phyloP scores from a whole-genome alignment of 139 green algal species.

The Volvox reticuliferus region DNA sequence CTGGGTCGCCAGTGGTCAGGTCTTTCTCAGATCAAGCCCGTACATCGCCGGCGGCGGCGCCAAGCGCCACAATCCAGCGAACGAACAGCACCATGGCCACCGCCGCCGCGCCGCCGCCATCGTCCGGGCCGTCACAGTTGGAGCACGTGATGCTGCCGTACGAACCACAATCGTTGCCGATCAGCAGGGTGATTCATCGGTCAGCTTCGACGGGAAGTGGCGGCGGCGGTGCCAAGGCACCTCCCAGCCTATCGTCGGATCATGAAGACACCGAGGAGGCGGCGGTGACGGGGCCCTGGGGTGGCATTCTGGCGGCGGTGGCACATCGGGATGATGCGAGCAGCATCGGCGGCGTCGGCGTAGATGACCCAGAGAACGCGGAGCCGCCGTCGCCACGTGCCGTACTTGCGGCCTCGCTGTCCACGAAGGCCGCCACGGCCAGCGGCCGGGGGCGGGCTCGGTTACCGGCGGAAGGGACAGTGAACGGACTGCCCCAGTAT shows the following conservation, averaged over 20 bases:
- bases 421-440: not conserved
- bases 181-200: not conserved
- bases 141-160: conserved; percentile 7
- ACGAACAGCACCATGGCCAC: not conserved
- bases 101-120: not conserved
- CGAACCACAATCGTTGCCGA: not conserved
- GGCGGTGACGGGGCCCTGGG: not conserved
- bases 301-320: not conserved
- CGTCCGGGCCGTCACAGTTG: not conserved
- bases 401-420: not conserved
- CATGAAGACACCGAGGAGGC: not conserved
- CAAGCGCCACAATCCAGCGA: not conserved
- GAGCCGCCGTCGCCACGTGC: not conserved
- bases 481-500: not conserved
- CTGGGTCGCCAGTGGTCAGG: not conserved
- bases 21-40: not conserved
- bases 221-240: not conserved
- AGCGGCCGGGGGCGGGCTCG: not conserved
- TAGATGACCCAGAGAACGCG: not conserved
- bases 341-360: not conserved
- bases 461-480: not conserved
- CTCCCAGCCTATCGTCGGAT: not conserved
- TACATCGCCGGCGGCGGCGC: not conserved
- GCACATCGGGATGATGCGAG: not conserved
- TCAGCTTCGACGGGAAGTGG: not conserved